Evolutionary conservation across 257 asterid species (phyloP), one percentile per base, ranked within the genome.

Genomic region (Nemophila menziesii): DNA sequence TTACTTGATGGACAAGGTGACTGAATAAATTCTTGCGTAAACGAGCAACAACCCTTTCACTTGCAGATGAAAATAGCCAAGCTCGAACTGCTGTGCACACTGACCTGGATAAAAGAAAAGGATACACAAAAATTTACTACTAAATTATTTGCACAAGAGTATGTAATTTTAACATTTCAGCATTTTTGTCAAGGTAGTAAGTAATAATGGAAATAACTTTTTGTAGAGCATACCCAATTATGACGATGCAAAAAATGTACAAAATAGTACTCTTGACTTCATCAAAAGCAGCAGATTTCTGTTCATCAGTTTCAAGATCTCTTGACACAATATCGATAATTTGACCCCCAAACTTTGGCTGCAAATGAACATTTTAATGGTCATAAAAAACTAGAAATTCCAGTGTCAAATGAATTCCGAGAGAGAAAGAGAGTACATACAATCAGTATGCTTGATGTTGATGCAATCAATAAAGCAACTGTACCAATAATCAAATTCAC

Each of bases 301-400:
- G 75, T 66, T 81, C 80, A 9, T 71, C 68, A 23, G 93, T 72
- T 34, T 61, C 54, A 39, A 46, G 59, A 43, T 78, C 86, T 52
- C 92, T 63, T 16, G 93, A 81, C 22, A 81, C 93, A 33, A 81
- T 75, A 58, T 81, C 93, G 56, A 81, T 81, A 39, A 81, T 74
- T 54, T 54, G 62, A 48, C 93, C 93, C 54, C 92, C 90, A 55
- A 77, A 80, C 49, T 72, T 77, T 22, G 90, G 85, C 93, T 81
- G 82, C 71, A 69, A 20, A 45, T 52, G 41, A 53, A 55, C 62
- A 63, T 53, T 20, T 24, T 22, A 44, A 21, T n/a, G 36, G 17
- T 18, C 43, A 24, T 37, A 16, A 29, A 47, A 20, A 20, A 43
- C 67, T 34, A 55, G 33, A 43, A 39, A 48, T 24, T 29, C n/a